Percentiles rank a stretch among this genome's conserved stretches.
Conservation (phyloP, 1,284 basidiomycete genomes). For the Rhodotorula sp. region DNA sequence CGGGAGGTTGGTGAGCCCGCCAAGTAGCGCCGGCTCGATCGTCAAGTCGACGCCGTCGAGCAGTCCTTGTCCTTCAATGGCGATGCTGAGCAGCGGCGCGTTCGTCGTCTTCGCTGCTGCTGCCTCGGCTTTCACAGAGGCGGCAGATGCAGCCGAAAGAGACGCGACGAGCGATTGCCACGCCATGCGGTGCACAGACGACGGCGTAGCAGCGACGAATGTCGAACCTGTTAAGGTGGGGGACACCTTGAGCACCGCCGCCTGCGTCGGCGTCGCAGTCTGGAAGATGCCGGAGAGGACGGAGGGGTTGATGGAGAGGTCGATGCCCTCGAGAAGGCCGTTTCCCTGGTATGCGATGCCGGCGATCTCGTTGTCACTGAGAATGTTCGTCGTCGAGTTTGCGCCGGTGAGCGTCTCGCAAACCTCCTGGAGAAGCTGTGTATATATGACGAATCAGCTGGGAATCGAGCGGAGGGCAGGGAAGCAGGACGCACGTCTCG, state of each 20-base stretch:
- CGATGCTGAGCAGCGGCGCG: not conserved
- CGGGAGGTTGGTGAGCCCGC: not conserved
- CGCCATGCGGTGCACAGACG: too few relatives aligned
- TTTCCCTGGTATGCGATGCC: not conserved
- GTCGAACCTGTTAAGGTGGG: not conserved
- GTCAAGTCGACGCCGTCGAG: conserved; percentile 1
- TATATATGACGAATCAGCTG: too few relatives aligned
- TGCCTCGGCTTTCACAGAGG: not conserved
- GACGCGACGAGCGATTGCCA: not conserved
- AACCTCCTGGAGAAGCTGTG: not conserved
- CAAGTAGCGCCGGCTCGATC: not conserved
- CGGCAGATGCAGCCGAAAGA: not conserved
- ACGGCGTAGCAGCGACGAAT: not conserved
- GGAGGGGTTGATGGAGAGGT: not conserved
- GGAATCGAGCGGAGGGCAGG: not conserved
- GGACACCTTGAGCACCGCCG: not conserved
- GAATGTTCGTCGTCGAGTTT: not conserved
- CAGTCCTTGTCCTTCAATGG: not conserved
- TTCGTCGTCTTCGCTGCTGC: not conserved
- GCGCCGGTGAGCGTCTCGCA: not conserved
- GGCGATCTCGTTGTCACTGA: not conserved
- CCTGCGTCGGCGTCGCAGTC: not conserved
- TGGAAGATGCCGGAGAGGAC: conserved; percentile 8
- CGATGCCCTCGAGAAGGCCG: not conserved
- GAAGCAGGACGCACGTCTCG: not conserved